A percentile compares a stretch with the other conserved stretches of the same genome.
These are phyloP conservation scores for Astragalus glycyphyllos DNA, from an alignment of 306 rosid species.

Conservation along the genomic window DNA sequence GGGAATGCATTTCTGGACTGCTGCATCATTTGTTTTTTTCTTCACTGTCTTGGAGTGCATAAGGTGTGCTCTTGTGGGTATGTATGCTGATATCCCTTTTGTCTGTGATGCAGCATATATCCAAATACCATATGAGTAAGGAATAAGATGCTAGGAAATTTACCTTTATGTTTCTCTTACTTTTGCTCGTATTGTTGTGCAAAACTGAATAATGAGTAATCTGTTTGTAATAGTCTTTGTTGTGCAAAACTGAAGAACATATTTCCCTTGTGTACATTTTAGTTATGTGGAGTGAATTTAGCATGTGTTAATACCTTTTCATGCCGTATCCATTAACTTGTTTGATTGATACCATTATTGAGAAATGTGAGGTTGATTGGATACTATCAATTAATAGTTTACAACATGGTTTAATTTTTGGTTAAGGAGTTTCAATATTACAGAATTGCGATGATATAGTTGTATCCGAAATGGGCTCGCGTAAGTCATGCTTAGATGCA, in stretches of 20 bases:
- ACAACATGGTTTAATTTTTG: neutral
- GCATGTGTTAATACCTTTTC: neutral
- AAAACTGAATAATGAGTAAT: constrained; percentile 19
- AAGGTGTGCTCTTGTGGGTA: constrained; percentile 87
- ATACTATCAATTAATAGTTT: neutral
- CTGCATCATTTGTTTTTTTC: constrained; percentile 62
- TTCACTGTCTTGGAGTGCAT: constrained; percentile 82
- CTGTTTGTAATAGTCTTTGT: constrained; percentile 22
- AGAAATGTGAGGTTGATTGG: neutral
- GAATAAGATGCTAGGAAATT: constrained; percentile 32
- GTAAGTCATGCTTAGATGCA: neutral
- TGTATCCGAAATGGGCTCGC: neutral
- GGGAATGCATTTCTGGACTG: constrained; percentile 96
- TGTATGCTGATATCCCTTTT: constrained; percentile 94
- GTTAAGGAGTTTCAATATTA: neutral
- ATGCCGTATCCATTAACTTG: neutral
- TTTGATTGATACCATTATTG: neutral
- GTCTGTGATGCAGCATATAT: constrained; percentile 88
- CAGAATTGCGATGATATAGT: neutral
- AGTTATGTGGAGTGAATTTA: neutral
- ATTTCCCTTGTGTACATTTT: constrained; percentile 28
- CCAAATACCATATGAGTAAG: constrained; percentile 89
- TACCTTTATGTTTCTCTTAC: constrained; percentile 21
- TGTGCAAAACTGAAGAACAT: constrained; percentile 19
- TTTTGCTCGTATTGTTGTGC: constrained; percentile 33